Evolutionary conservation across 306 rosid species (phyloP).

Genomic region (Comarum palustre): DNA sequence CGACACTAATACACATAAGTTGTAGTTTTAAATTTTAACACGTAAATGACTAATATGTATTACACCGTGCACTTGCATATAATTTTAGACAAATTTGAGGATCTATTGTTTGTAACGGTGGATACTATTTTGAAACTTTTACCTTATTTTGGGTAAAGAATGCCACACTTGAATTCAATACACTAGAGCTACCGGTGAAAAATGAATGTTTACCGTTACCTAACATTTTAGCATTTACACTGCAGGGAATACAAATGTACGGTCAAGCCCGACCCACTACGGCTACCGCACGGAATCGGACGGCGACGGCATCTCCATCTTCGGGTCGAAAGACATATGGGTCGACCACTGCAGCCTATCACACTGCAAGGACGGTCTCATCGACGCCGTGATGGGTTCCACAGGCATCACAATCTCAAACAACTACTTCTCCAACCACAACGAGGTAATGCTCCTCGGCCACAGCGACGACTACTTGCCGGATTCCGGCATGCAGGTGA

Average conservation of each 20-base stretch:
- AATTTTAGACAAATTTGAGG: no score
- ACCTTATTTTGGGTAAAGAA: no score
- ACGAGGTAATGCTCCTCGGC: conserved; percentile 83
- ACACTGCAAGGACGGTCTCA: conserved; percentile 77
- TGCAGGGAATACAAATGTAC: conserved; percentile 56
- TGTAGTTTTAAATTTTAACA: no score
- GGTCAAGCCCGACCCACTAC: conserved; percentile 70
- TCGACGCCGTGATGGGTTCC: conserved; percentile 90
- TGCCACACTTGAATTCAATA: no score
- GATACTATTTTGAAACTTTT: no score
- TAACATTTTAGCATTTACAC: not conserved
- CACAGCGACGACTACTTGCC: conserved; percentile 72
- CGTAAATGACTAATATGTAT: no score
- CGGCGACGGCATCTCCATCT: conserved; percentile 84
- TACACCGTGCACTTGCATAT: no score
- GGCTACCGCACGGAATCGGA: conserved; percentile 70
- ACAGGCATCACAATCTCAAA: conserved; percentile 79
- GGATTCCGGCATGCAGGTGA: conserved; percentile 78
- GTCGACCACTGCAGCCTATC: conserved; percentile 81
- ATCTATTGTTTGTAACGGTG: no score
- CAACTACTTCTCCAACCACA: conserved; percentile 75
- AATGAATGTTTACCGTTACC: not conserved
- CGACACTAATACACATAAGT: no score
- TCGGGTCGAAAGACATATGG: conserved; percentile 70
- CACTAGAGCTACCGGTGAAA: no score